A percentile compares a stretch with the other conserved stretches of the same genome.
These are phyloP conservation scores for Platanthera guangdongensis DNA, from an alignment of 106 monocot species.

Conservation along the genomic window DNA sequence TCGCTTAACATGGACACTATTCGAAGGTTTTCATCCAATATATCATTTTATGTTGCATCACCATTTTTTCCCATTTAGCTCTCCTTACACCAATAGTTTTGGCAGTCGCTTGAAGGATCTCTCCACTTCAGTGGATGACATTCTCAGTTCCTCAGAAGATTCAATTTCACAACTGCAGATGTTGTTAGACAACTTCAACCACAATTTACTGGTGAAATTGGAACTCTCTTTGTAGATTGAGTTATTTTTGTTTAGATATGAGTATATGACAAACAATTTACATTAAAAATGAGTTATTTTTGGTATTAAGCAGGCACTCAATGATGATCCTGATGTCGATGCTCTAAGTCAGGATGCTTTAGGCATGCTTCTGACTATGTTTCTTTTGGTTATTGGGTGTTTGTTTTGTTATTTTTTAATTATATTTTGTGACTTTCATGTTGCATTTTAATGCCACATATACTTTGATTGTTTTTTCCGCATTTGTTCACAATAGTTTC, in stretches of 20 bases:
- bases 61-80: too few relatives aligned
- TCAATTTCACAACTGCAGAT: slow-evolving; percentile 2
- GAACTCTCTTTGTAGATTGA: neutral
- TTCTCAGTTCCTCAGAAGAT: slow-evolving; percentile 3
- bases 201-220: slow-evolving; percentile 16
- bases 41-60: neutral
- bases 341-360: slow-evolving; percentile 13
- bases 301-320: slow-evolving; percentile 12
- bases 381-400: neutral
- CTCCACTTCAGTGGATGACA: slow-evolving; percentile 6
- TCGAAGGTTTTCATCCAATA: slow-evolving; percentile 13
- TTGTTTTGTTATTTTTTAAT: neutral
- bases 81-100: neutral
- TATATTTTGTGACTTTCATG: neutral
- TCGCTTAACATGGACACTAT: slow-evolving; percentile 16
- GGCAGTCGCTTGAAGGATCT: slow-evolving; percentile 31
- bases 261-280: neutral
- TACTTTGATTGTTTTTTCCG: neutral
- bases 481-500: neutral
- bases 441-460: neutral
- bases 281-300: neutral
- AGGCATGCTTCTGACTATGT: slow-evolving; percentile 21
- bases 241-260: slow-evolving; percentile 1
- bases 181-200: slow-evolving; percentile 17
- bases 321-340: slow-evolving; percentile 8